Evolutionary conservation across 352 stramenopile species (phyloP).

Genomic region (Pythium brassicae): DNA sequence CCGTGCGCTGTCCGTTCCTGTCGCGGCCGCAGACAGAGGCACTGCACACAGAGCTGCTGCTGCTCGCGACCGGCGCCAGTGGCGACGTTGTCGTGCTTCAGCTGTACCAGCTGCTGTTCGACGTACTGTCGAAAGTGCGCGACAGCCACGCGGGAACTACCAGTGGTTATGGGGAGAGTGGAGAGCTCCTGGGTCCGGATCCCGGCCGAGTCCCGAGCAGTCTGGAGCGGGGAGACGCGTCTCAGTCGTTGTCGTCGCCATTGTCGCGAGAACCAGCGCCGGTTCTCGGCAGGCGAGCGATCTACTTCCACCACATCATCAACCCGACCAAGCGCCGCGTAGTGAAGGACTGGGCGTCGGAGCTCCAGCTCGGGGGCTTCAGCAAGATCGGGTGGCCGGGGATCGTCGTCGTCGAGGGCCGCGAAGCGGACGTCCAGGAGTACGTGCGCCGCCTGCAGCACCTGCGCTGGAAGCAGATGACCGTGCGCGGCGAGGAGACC

Average conservation of each 20-base stretch:
- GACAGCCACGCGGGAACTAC: background rate
- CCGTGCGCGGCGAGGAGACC: slow-evolving; percentile 69
- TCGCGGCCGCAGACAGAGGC: slow-evolving; percentile 31
- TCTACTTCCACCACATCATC: slow-evolving; percentile 87
- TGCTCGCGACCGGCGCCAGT: slow-evolving; percentile 21
- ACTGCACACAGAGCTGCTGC: slow-evolving; percentile 30
- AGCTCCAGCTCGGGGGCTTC: slow-evolving; percentile 62
- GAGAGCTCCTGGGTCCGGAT: background rate
- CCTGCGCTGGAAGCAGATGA: slow-evolving; percentile 79
- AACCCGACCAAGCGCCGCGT: slow-evolving; percentile 62
- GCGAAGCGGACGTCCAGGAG: slow-evolving; percentile 45
- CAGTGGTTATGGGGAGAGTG: background rate
- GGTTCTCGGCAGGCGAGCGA: slow-evolving; percentile 58
- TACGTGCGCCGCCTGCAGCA: slow-evolving; percentile 74
- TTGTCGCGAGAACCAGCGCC: background rate
- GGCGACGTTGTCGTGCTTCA: slow-evolving; percentile 52
- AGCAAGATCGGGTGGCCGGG: slow-evolving; percentile 84
- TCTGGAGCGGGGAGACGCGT: background rate
- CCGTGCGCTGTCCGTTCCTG: slow-evolving; percentile 48
- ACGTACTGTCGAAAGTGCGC: slow-evolving; percentile 31
- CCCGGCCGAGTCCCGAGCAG: background rate
- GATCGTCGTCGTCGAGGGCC: slow-evolving; percentile 69
- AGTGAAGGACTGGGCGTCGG: slow-evolving; percentile 63
- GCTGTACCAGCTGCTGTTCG: slow-evolving; percentile 61
- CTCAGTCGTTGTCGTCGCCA: background rate